A percentile compares a stretch with the other conserved stretches of the same genome.
Evolutionary conservation across 106 monocot genomes (phyloP).

Genomic region (Allium cepa): DNA sequence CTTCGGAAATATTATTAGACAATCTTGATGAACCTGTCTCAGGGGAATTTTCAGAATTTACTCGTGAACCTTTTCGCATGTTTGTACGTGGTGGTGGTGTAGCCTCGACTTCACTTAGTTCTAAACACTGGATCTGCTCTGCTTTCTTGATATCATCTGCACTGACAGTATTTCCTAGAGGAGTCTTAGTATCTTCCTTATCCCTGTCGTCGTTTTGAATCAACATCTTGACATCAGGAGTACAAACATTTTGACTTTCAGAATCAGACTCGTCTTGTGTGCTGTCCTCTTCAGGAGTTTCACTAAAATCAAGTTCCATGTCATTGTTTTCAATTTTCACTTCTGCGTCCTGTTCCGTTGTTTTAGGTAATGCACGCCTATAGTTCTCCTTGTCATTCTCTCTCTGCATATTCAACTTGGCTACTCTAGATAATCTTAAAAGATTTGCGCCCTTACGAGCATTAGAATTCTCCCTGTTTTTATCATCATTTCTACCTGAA

Average conservation of each 20-base stretch:
- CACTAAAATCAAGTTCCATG: slow-evolving; percentile 99
- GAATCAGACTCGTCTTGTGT: slow-evolving; percentile 66
- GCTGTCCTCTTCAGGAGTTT: slow-evolving; percentile 70
- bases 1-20: slow-evolving; percentile 27
- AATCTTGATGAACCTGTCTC: slow-evolving; percentile 28
- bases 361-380: slow-evolving; percentile 45
- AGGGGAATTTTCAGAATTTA: slow-evolving; percentile 22
- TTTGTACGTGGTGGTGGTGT: slow-evolving; percentile 32
- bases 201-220: slow-evolving; percentile 16
- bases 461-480: slow-evolving; percentile 23
- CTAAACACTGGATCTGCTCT: slow-evolving; percentile 24
- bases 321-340: slow-evolving; percentile 94
- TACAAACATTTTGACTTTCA: slow-evolving; percentile 23
- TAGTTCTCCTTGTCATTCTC: slow-evolving; percentile 96
- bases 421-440: slow-evolving; percentile 81
- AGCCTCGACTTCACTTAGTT: slow-evolving; percentile 31
- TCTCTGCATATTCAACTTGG: slow-evolving; percentile 80
- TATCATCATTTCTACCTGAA: slow-evolving; percentile 34
- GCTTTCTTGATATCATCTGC: slow-evolving; percentile 25
- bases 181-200: slow-evolving; percentile 28
- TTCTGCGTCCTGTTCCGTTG: slow-evolving; percentile 62
- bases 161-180: slow-evolving; percentile 16
- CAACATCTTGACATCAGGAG: slow-evolving; percentile 22
- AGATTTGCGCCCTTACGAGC: slow-evolving; percentile 54
- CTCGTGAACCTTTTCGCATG: slow-evolving; percentile 29